phyloP scores from a whole-genome alignment of 2,329 filamentous ascomycete species.

The Cryphonectria radicalis region DNA sequence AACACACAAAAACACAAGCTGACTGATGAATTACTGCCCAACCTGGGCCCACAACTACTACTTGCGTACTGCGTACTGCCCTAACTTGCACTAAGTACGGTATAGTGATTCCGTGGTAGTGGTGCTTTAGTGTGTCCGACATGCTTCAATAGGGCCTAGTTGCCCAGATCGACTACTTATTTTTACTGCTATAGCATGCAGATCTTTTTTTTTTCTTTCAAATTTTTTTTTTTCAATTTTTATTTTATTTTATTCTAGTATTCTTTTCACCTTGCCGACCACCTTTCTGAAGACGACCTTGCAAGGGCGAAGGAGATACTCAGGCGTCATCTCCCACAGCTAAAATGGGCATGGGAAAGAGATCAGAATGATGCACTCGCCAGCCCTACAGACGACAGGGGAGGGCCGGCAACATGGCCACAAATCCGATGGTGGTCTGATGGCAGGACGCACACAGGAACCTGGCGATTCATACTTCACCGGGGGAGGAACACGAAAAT shows the following conservation, averaged over 20 bases:
- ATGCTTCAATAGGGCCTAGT: background rate
- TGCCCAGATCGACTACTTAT: background rate
- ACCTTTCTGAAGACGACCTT: background rate
- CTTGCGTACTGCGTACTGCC: background rate
- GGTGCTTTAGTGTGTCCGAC: background rate
- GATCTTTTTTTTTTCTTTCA: background rate
- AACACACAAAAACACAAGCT: no score
- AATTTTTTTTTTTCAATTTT: no score
- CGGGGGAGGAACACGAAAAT: background rate
- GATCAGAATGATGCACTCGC: background rate
- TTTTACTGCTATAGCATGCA: background rate
- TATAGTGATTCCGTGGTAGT: background rate
- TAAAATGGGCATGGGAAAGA: background rate
- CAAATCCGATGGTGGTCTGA: background rate
- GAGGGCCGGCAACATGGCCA: background rate
- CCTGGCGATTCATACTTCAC: background rate
- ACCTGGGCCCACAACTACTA: background rate
- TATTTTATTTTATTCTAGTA: no score
- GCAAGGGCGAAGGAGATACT: background rate
- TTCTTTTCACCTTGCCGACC: background rate
- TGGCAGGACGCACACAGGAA: background rate
- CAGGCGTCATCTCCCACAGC: background rate
- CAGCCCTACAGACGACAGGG: background rate
- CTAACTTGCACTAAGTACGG: background rate
- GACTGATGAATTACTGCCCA: background rate